Evolutionary conservation across 2,329 filamentous ascomycete species (phyloP).

Genomic region (Dactylellina sp.): DNA sequence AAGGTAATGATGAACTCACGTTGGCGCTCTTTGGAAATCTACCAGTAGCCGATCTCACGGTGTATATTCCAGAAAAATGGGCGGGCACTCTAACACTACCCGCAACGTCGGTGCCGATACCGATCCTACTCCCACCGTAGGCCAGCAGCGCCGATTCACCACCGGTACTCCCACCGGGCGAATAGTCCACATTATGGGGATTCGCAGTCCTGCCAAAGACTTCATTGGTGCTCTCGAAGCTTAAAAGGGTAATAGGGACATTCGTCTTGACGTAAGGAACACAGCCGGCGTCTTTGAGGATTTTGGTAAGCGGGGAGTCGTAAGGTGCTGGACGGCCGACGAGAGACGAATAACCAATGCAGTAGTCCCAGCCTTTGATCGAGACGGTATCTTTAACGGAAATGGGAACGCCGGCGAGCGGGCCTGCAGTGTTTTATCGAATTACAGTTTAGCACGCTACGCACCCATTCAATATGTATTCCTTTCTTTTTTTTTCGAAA

Average conservation of each 20-base stretch:
- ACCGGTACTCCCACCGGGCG: conserved; percentile 88
- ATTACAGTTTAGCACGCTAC: too few species aligned
- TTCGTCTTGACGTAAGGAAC: conserved; percentile 95
- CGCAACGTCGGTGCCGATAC: conserved; percentile 90
- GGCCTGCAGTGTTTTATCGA: conserved; percentile 68
- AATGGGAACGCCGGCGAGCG: conserved; percentile 86
- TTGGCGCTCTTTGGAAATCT: conserved; percentile 86
- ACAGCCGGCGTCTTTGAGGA: conserved; percentile 88
- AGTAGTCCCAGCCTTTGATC: conserved; percentile 84
- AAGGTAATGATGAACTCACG: conserved; percentile 8
- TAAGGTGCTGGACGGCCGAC: conserved; percentile 71
- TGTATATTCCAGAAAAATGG: conserved; percentile 90
- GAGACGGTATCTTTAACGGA: conserved; percentile 84
- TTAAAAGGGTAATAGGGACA: conserved; percentile 84
- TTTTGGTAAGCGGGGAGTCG: conserved; percentile 78
- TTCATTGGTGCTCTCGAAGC: conserved; percentile 82
- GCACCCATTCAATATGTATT: too few species aligned
- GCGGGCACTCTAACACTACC: conserved; percentile 88
- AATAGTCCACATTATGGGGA: conserved; percentile 85
- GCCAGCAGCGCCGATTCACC: conserved; percentile 86
- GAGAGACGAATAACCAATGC: conserved; percentile 81
- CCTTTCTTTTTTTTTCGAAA: too few species aligned
- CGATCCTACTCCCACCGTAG: conserved; percentile 82
- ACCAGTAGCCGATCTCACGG: conserved; percentile 85
- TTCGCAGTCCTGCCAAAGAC: conserved; percentile 87